Percentiles rank a stretch among this genome's conserved stretches.
Conservation (phyloP, 495 filamentous ascomycete genomes). For the Cryomyces minteri region DNA sequence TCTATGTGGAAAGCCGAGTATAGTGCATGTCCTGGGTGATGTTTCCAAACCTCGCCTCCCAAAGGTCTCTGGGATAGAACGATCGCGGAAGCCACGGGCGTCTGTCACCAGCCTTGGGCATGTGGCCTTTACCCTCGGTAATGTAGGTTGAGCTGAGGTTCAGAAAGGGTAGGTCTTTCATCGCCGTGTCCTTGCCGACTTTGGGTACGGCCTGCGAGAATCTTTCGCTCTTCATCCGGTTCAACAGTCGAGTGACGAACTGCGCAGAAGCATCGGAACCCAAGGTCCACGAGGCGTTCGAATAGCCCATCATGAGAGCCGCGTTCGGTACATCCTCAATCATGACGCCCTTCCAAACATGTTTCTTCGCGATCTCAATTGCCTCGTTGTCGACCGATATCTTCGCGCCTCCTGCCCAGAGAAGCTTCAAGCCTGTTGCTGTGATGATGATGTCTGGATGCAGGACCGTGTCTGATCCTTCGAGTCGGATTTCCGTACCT, state of each 20-base stretch:
- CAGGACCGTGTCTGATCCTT: constrained; percentile 31
- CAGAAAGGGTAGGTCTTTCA: constrained; percentile 21
- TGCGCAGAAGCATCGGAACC: constrained; percentile 35
- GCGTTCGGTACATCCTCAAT: constrained; percentile 40
- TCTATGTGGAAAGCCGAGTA: constrained; percentile 5
- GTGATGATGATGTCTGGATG: constrained; percentile 57
- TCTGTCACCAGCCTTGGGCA: constrained; percentile 27
- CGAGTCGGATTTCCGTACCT: constrained; percentile 34
- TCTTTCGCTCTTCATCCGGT: constrained; percentile 22
- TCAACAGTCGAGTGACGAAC: constrained; percentile 27
- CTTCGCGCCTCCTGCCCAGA: constrained; percentile 29
- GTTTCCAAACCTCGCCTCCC: constrained; percentile 29
- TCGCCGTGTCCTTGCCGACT: constrained; percentile 10
- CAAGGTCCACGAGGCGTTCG: constrained; percentile 40
- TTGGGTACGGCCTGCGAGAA: constrained; percentile 16
- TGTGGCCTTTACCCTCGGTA: constrained; percentile 16
- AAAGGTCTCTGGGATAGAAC: constrained; percentile 34
- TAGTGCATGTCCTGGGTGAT: constrained; percentile 22
- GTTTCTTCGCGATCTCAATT: constrained; percentile 26
- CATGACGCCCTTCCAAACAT: constrained; percentile 42
- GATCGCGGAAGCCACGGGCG: constrained; percentile 36
- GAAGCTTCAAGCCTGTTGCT: constrained; percentile 49
- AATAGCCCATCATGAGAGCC: constrained; percentile 36
- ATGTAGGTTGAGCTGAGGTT: constrained; percentile 34
- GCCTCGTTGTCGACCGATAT: constrained; percentile 36